phyloP scores from a whole-genome alignment of 768 basidiomycete genomes.

The Calocybe indica region DNA sequence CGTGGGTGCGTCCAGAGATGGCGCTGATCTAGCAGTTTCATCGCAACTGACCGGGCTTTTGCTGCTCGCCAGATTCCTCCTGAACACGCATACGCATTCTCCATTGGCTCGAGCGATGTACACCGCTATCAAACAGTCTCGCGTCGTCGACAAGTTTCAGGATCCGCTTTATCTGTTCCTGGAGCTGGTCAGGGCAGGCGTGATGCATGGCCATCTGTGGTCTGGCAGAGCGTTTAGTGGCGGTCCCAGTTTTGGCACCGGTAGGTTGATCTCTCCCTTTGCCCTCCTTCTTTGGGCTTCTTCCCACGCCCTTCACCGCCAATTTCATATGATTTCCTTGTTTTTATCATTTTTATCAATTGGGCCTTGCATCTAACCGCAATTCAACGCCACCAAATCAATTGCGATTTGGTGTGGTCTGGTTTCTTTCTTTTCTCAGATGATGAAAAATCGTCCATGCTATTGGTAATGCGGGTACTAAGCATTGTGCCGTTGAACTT shows the following conservation, averaged over 20 bases:
- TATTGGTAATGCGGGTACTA: conserved; percentile 93
- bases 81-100: conserved; percentile 85
- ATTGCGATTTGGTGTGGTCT: no score
- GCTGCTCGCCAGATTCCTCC: conserved; percentile 60
- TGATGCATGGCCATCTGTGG: conserved; percentile 93
- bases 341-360: no score
- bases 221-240: conserved; percentile 85
- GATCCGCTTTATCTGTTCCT: conserved; percentile 92
- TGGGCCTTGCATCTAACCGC: no score
- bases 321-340: conserved; percentile 10
- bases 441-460: conserved; percentile 90
- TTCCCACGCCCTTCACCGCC: no score
- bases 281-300: background rate
- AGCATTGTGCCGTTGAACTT: conserved; percentile 94
- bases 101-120: conserved; percentile 90
- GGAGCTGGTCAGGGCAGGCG: conserved; percentile 93
- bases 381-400: conserved; percentile 11
- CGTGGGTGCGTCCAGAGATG: conserved; percentile 65
- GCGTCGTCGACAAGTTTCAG: conserved; percentile 97
- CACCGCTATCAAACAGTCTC: conserved; percentile 67
- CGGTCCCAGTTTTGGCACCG: conserved; percentile 91
- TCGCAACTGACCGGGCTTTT: conserved; percentile 7
- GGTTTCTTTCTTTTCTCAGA: conserved; percentile 35
- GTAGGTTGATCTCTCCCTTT: conserved; percentile 33
- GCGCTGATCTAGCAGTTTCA: conserved; percentile 6